Evolutionary conservation across 805 yeast genomes (phyloP).

Genomic region (Pichia membranifaciens): DNA sequence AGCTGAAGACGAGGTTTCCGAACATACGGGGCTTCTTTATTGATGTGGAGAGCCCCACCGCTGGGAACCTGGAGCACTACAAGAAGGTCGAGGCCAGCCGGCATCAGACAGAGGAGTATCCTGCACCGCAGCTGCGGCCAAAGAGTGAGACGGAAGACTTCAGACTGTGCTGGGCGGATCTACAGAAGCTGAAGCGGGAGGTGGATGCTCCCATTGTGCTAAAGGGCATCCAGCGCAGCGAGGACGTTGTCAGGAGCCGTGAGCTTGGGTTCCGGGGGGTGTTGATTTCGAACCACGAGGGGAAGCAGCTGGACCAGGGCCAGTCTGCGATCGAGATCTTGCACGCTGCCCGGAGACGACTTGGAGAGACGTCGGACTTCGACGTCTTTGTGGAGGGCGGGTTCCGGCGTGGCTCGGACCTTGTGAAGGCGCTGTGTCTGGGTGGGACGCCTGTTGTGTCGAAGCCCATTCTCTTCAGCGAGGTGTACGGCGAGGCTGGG

Average conservation of each 20-base stretch:
- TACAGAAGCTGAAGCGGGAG: conserved; percentile 42
- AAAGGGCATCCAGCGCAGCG: conserved; percentile 65
- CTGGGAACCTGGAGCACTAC: conserved; percentile 84
- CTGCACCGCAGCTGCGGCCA: conserved; percentile 11
- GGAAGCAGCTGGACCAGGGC: conserved; percentile 61
- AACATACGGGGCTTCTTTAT: conserved; percentile 71
- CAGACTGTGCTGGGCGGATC: conserved; percentile 52
- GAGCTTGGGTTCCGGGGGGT: conserved; percentile 57
- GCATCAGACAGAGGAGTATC: conserved; percentile 30
- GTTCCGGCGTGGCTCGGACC: conserved; percentile 38
- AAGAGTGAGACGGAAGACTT: conserved; percentile 5
- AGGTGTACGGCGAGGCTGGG: conserved; percentile 76
- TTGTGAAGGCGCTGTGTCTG: conserved; percentile 37
- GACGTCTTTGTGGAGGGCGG: conserved; percentile 48
- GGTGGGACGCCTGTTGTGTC: conserved; percentile 61
- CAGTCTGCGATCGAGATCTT: conserved; percentile 58
- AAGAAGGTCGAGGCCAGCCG: conserved; percentile 60
- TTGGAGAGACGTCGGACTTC: conserved; percentile 47
- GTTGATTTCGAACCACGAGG: conserved; percentile 70
- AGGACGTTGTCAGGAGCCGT: conserved; percentile 56
- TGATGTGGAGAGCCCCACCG: conserved; percentile 78
- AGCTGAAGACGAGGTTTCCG: conserved; percentile 36
- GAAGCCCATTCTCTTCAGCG: conserved; percentile 68
- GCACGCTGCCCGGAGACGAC: conserved; percentile 45
- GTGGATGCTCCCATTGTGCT: conserved; percentile 43